A percentile compares a stretch with the other conserved stretches of the same genome.
Conservation (phyloP, 805 yeast species). For the Saccharomycopsis javanensis region DNA sequence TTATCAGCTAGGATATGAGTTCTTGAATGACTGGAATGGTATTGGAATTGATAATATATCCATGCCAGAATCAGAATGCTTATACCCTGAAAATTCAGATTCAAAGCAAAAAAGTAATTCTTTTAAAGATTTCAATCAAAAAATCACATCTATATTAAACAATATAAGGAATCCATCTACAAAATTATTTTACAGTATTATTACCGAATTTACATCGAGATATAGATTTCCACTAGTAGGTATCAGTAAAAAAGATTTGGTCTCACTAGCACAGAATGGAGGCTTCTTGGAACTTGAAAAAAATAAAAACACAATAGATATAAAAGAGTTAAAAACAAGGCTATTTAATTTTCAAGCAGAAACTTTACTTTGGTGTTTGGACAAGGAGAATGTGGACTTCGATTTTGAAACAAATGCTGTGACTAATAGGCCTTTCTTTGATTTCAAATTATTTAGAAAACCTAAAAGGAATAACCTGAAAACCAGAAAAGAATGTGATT, state of each 20-base stretch:
- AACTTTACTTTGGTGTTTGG: conserved; percentile 48
- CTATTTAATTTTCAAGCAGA: conserved; percentile 43
- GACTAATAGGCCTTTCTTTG: conserved; percentile 22
- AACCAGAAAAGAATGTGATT: conserved; percentile 23
- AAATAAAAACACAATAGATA: not conserved
- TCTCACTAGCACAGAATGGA: not conserved
- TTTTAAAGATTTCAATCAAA: not conserved
- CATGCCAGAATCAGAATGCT: not conserved
- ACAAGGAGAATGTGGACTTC: conserved; percentile 37
- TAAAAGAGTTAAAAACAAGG: conserved; percentile 33
- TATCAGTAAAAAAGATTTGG: not conserved
- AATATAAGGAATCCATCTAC: conserved; percentile 13
- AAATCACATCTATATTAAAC: conserved; percentile 1
- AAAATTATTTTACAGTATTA: conserved; percentile 15
- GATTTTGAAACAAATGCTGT: conserved; percentile 25
- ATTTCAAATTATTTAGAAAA: conserved; percentile 10
- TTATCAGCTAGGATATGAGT: conserved; percentile 17
- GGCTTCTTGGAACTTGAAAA: not conserved
- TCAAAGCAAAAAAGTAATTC: not conserved
- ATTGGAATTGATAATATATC: not conserved
- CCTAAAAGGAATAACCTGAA: not conserved
- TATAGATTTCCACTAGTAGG: not conserved
- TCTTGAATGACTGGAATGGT: conserved; percentile 11
- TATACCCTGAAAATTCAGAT: not conserved
- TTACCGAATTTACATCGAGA: conserved; percentile 16